These are phyloP conservation scores for Hypoxylon cercidicola DNA, from an alignment of 495 filamentous ascomycete genomes.

Conservation along the genomic window DNA sequence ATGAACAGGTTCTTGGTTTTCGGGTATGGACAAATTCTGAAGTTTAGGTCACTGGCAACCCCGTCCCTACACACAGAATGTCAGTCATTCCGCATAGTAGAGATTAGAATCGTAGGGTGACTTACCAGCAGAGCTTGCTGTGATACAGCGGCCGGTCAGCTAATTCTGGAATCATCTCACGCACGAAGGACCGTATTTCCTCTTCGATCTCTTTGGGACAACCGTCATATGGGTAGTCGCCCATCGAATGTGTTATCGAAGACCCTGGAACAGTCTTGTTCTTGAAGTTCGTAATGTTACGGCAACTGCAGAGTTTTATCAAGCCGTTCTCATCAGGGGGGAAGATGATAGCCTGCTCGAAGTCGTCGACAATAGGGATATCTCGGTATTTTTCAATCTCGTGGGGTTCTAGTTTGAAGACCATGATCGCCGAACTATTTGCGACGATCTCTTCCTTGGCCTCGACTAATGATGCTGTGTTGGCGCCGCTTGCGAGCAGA, in stretches of 20 bases:
- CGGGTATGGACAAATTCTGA: constrained; percentile 62
- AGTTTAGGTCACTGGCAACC: constrained; percentile 38
- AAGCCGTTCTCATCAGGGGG: not conserved
- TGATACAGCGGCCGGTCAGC: constrained; percentile 7
- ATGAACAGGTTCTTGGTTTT: constrained; percentile 51
- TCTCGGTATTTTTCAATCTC: constrained; percentile 13
- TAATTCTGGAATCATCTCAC: constrained; percentile 14
- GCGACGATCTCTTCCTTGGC: constrained; percentile 4
- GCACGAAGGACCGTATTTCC: constrained; percentile 6
- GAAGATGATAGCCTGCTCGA: constrained; percentile 11
- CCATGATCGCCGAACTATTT: constrained; percentile 1
- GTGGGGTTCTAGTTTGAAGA: constrained; percentile 13
- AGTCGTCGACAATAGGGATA: constrained; percentile 19
- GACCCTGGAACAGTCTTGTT: constrained; percentile 4
- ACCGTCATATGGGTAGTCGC: constrained; percentile 11
- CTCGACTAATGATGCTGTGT: not conserved
- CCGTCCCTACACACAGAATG: constrained; percentile 2
- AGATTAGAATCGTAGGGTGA: not conserved
- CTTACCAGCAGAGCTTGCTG: constrained; percentile 18
- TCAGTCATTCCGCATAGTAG: not conserved
- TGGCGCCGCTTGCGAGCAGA: constrained; percentile 13
- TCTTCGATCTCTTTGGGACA: constrained; percentile 15
- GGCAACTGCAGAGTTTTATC: constrained; percentile 6
- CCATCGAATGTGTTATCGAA: constrained; percentile 8
- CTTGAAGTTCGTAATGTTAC: constrained; percentile 9